A percentile compares a stretch with the other conserved stretches of the same genome.
These are phyloP conservation scores for Phytophthora podocarpi DNA, from an alignment of 352 stramenopile species.

Conservation along the genomic window DNA sequence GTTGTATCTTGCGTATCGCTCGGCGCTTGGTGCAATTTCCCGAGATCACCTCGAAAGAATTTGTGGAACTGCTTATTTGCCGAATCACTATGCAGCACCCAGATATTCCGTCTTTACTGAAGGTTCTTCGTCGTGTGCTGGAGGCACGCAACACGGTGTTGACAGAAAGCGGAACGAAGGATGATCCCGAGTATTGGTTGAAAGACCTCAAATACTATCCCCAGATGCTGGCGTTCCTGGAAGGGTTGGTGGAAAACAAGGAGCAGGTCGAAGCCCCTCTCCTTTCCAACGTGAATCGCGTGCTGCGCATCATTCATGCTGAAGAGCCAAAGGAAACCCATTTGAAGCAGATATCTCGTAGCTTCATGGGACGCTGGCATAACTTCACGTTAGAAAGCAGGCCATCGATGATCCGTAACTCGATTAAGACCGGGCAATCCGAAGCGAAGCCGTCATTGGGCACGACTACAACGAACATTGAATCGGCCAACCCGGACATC, in stretches of 20 bases:
- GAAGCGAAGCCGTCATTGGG: constrained; percentile 25
- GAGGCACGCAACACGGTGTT: constrained; percentile 55
- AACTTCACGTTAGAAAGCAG: constrained; percentile 72
- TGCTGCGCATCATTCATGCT: constrained; percentile 71
- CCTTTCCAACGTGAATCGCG: constrained; percentile 76
- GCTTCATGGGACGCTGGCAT: constrained; percentile 79
- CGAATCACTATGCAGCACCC: constrained; percentile 71
- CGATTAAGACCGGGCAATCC: constrained; percentile 20
- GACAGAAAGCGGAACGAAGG: constrained; percentile 35
- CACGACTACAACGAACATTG: constrained; percentile 7
- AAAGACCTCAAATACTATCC: constrained; percentile 74
- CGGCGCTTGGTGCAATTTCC: constrained; percentile 69
- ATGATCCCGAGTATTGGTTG: constrained; percentile 49
- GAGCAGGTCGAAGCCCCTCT: constrained; percentile 48
- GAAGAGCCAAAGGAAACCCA: constrained; percentile 60
- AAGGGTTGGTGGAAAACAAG: constrained; percentile 58
- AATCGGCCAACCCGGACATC: constrained; percentile 11
- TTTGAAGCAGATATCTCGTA: constrained; percentile 54
- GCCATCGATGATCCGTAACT: constrained; percentile 32
- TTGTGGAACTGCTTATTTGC: constrained; percentile 75
- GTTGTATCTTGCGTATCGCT: constrained; percentile 64
- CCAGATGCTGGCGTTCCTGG: constrained; percentile 63
- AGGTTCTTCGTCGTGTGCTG: constrained; percentile 74
- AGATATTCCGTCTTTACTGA: constrained; percentile 71
- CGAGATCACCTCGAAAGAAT: constrained; percentile 69